Conservation (phyloP, 257 asterid genomes). For the Fraxinus pennsylvanica region DNA sequence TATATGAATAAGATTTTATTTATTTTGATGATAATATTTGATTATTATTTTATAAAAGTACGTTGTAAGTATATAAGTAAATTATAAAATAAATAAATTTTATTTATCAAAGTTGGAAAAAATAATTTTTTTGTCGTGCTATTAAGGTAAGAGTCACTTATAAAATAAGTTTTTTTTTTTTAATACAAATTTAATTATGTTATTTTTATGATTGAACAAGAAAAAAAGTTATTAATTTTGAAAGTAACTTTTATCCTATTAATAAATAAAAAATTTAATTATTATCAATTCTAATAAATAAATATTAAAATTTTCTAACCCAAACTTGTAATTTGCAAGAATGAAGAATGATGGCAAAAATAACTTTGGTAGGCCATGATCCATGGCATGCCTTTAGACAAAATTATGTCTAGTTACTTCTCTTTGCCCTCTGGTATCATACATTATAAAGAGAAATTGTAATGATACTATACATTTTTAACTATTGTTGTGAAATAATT, state of each 20-base stretch:
- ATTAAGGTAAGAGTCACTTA: neutral
- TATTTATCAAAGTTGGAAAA: too few relatives aligned
- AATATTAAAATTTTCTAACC: neutral
- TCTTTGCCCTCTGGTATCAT: conserved; percentile 49
- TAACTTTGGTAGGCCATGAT: conserved; percentile 49
- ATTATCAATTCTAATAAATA: neutral
- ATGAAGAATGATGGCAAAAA: conserved; percentile 36
- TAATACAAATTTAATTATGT: too few relatives aligned
- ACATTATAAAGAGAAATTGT: conserved; percentile 39
- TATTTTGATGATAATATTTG: too few relatives aligned
- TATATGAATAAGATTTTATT: too few relatives aligned
- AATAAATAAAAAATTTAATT: neutral
- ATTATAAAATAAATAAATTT: too few relatives aligned
- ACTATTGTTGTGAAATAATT: conserved; percentile 33
- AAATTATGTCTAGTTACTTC: conserved; percentile 49
- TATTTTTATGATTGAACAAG: too few relatives aligned
- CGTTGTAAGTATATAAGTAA: neutral
- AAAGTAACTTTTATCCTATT: neutral
- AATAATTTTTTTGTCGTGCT: too few relatives aligned
- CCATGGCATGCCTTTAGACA: conserved; percentile 61
- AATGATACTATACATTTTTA: conserved; percentile 33
- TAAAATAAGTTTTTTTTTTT: too few relatives aligned
- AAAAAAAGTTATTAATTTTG: too few relatives aligned
- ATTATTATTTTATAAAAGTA: neutral
- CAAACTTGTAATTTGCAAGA: conserved; percentile 5